Evolutionary conservation across 129 eudicot species (phyloP).

Genomic region (Deinandra increscens): DNA sequence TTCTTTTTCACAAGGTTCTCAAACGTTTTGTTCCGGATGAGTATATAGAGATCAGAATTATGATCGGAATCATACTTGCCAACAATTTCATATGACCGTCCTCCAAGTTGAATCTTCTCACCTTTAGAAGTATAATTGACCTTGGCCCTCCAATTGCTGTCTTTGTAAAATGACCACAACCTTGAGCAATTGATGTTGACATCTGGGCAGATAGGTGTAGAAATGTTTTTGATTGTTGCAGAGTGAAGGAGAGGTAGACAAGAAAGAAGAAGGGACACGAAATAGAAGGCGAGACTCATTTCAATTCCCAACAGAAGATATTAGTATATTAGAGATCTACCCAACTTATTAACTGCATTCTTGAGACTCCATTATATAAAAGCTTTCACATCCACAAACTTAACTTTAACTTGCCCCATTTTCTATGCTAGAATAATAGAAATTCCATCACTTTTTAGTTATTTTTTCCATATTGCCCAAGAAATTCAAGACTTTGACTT

Average conservation of each 20-base stretch:
- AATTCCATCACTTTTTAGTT: background rate
- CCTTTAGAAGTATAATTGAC: background rate
- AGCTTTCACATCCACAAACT: background rate
- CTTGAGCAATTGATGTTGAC: too few species aligned
- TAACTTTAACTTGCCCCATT: background rate
- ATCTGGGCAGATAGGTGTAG: background rate
- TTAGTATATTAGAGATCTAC: background rate
- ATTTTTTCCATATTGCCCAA: background rate
- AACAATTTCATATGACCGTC: background rate
- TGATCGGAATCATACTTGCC: background rate
- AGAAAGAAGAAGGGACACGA: background rate
- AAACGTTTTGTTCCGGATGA: conserved; percentile 1
- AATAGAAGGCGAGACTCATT: conserved; percentile 3
- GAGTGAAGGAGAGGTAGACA: background rate
- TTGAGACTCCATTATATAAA: background rate
- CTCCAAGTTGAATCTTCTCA: background rate
- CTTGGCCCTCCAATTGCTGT: too few species aligned
- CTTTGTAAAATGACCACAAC: too few species aligned
- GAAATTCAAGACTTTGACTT: conserved; percentile 17
- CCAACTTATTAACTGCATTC: background rate
- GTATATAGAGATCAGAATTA: background rate
- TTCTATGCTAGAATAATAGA: background rate
- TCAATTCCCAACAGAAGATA: background rate
- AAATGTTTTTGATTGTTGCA: background rate
- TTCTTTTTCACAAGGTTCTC: background rate